Base-by-base conservation (phyloP, 163 green algal species). In the Smithsoniella earleae region DNA sequence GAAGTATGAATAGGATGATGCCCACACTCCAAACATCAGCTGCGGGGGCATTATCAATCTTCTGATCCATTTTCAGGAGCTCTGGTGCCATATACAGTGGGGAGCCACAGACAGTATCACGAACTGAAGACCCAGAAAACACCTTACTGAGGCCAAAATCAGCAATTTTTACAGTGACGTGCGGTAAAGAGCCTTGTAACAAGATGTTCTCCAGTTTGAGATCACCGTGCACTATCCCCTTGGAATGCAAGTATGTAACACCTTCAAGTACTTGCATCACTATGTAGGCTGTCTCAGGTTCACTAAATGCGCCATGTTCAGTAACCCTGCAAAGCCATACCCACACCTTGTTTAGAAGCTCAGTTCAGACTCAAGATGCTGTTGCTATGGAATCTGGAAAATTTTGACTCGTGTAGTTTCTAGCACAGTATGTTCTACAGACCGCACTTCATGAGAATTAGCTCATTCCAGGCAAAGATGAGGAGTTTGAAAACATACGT, bases 151-250 rank as follows among this genome's bases (percentile, higher is more conserved):
- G 78, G 5, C 88, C 88, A 80, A 94, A 94, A 77, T 94, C 88
- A 2, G 85, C 86, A 62, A 94, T 91, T 77, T 92, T 94, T 31
- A 94, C 83, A 1, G 79, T 77, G 0, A 78, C 81, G 31, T 88
- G 78, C 46, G 86, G 76, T 0, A 66, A 65, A 27, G 86, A 75
- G 69, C 90, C 81, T 25, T 83, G 43, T 82, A 94, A 82, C 16
- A 94, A 77, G 73, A 94, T 88, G 78, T 94, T 94, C 65, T 94
- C 88, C 33, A 94, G 78, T 80, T 94, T 92, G 18, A 92, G 73
- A 77, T 94, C 88, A 16, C 88, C 76, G 76, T 92, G 86, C 16
- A 91, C 86, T 38, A 94, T 91, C 62, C 85, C 85, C 89, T 79
- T 64, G 66, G 77, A 74, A 63, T 93, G 87, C 36, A 93, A 73